phyloP scores from a whole-genome alignment of 2,329 filamentous ascomycete genomes.

The Colletotrichum viniferum region DNA sequence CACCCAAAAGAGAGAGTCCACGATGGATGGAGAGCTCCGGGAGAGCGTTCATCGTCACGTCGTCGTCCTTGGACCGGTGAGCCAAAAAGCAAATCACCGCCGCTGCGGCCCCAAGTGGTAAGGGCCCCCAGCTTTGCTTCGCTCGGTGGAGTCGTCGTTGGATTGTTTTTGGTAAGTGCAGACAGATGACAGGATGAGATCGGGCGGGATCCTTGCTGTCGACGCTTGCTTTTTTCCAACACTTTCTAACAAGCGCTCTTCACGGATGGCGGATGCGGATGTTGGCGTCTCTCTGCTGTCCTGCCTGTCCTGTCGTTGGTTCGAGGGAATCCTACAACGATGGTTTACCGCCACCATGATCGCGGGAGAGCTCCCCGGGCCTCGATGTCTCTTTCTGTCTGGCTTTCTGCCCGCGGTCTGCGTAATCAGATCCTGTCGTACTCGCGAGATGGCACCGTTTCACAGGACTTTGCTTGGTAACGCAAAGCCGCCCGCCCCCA shows the following conservation, averaged over 20 bases:
- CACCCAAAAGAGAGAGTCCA: neutral
- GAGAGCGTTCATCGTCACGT: neutral
- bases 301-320: neutral
- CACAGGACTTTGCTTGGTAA: neutral
- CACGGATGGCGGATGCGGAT: neutral
- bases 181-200: neutral
- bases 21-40: neutral
- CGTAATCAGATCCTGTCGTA: neutral
- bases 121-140: neutral
- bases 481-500: neutral
- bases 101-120: neutral
- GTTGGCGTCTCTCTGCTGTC: neutral
- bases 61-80: neutral
- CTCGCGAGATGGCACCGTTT: neutral
- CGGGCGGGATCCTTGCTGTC: conserved; percentile 3
- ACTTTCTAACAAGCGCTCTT: neutral
- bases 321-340: neutral
- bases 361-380: neutral
- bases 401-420: neutral
- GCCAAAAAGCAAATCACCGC: conserved; percentile 1
- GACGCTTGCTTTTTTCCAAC: neutral
- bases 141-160: neutral
- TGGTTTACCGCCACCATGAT: neutral
- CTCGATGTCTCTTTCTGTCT: neutral
- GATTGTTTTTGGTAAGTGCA: neutral